Evolutionary conservation across 2,329 filamentous ascomycete genomes (phyloP).

Genomic region (Paecilomyces variotii): DNA sequence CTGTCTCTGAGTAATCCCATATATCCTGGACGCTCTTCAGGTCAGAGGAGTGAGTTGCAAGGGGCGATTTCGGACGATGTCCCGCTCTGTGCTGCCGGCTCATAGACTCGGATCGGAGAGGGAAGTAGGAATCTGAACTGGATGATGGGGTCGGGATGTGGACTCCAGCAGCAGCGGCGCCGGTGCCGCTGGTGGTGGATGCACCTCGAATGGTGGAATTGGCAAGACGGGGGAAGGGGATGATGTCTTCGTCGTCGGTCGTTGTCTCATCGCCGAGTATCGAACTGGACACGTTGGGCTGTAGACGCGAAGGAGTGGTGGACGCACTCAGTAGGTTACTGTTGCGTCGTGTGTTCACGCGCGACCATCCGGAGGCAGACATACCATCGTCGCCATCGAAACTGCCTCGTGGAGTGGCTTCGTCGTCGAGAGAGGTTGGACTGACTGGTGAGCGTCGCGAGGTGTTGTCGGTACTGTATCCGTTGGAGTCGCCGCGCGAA

Average conservation of each 20-base stretch:
- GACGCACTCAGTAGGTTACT: conserved; percentile 7
- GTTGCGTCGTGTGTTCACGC: conserved; percentile 3
- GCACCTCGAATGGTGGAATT: conserved; percentile 17
- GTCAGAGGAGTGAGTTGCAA: conserved; percentile 26
- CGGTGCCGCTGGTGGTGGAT: conserved; percentile 7
- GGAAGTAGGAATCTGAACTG: conserved; percentile 58
- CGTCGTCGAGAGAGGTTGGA: conserved; percentile 7
- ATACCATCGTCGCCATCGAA: conserved; percentile 8
- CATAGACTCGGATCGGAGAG: conserved; percentile 30
- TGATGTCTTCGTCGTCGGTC: conserved; percentile 73
- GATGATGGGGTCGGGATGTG: conserved; percentile 42
- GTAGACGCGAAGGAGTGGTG: conserved; percentile 23
- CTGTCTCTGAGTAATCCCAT: conserved; percentile 91
- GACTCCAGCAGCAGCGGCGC: conserved; percentile 12
- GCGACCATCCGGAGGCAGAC: not conserved
- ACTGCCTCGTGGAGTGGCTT: conserved; percentile 7
- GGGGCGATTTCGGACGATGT: conserved; percentile 30
- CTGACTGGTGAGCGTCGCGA: conserved; percentile 7
- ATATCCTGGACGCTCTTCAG: conserved; percentile 36
- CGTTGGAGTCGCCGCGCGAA: conserved; percentile 10
- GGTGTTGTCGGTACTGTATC: conserved; percentile 4
- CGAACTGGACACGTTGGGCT: conserved; percentile 34
- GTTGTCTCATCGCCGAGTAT: conserved; percentile 60
- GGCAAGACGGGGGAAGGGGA: conserved; percentile 53
- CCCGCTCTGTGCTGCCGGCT: conserved; percentile 14